These are phyloP conservation scores for Pseudoturritis turrita DNA, from an alignment of 345 rosid genomes.

Conservation along the genomic window DNA sequence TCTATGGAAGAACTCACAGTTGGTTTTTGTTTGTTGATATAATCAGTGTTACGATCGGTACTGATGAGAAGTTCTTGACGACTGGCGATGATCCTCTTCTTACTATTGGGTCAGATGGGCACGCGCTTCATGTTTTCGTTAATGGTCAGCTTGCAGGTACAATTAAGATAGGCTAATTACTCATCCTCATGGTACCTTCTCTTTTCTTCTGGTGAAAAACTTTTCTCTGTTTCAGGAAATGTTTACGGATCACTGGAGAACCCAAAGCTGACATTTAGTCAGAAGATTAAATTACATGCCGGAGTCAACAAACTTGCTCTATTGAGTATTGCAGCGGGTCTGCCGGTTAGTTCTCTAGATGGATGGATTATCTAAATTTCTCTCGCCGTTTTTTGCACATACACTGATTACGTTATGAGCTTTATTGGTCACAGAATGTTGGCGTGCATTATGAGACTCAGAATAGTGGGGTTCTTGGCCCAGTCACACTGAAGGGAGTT, in stretches of 20 bases:
- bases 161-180: background rate
- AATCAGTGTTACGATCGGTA: constrained; percentile 19
- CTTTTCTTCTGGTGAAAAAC: background rate
- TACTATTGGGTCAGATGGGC: constrained; percentile 61
- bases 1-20: constrained; percentile 53
- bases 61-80: constrained; percentile 44
- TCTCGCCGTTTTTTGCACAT: background rate
- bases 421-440: constrained; percentile 51
- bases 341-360: constrained; percentile 55
- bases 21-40: constrained; percentile 44
- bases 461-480: constrained; percentile 84
- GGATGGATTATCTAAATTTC: background rate
- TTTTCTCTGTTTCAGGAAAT: constrained; percentile 45
- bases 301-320: constrained; percentile 43
- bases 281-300: constrained; percentile 22
- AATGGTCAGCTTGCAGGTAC: constrained; percentile 73
- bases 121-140: constrained; percentile 62
- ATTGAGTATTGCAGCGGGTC: constrained; percentile 74
- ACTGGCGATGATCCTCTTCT: constrained; percentile 49
- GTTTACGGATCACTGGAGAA: constrained; percentile 50
- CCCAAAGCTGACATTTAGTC: constrained; percentile 61
- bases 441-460: constrained; percentile 84
- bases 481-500: constrained; percentile 64
- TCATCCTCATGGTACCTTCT: background rate
- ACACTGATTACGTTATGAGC: background rate